Percentiles rank a stretch among this genome's conserved stretches.
Conservation (phyloP, 495 filamentous ascomycete genomes). For the Neurospora tetraspora region DNA sequence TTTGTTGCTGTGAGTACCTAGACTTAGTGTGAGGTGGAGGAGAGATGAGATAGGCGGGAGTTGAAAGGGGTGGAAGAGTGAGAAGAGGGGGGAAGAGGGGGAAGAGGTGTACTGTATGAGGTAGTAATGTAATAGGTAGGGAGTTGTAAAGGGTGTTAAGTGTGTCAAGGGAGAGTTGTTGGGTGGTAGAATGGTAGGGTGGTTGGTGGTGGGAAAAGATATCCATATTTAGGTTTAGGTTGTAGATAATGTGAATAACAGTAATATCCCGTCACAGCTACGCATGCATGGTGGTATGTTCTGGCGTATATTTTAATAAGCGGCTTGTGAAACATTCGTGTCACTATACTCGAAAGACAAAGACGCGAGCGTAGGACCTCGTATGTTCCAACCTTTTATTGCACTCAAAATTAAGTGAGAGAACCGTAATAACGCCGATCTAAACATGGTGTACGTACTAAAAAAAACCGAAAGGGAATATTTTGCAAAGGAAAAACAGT, state of each 20-base stretch:
- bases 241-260: neutral
- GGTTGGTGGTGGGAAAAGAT: neutral
- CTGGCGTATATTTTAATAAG: neutral
- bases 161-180: neutral
- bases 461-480: neutral
- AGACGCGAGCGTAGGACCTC: neutral
- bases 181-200: no score
- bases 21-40: neutral
- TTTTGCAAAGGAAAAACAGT: neutral
- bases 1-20: constrained; percentile 43
- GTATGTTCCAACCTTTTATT: neutral
- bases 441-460: no score
- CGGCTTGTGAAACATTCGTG: no score
- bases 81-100: neutral
- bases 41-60: neutral
- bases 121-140: neutral
- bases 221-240: neutral
- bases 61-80: neutral
- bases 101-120: neutral
- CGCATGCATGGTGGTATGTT: neutral
- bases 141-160: neutral
- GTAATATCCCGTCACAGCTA: neutral
- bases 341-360: neutral
- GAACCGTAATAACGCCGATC: neutral
- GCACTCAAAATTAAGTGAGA: neutral